Evolutionary conservation across 2,329 filamentous ascomycete species (phyloP).

Genomic region (Thielaviopsis punctulata): DNA sequence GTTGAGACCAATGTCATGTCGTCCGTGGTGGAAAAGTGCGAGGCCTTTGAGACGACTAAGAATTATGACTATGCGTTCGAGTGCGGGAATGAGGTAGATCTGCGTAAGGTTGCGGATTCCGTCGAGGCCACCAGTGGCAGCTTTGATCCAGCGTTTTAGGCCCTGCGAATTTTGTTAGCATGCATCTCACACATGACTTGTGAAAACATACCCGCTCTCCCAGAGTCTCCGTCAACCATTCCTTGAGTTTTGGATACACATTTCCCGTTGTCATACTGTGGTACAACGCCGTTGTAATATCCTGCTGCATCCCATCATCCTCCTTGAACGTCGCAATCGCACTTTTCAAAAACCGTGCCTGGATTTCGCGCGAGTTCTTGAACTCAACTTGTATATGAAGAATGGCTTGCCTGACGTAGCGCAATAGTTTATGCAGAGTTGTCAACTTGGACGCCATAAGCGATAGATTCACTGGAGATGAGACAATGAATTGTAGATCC

Average conservation of each 20-base stretch:
- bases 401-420: constrained; percentile 70
- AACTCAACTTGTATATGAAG: constrained; percentile 67
- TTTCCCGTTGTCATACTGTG: constrained; percentile 75
- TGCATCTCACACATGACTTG: not conserved
- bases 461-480: constrained; percentile 63
- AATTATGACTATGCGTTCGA: constrained; percentile 69
- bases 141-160: constrained; percentile 89
- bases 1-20: constrained; percentile 49
- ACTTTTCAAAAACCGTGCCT: constrained; percentile 47
- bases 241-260: constrained; percentile 55
- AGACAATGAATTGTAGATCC: constrained; percentile 67
- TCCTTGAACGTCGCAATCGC: constrained; percentile 47
- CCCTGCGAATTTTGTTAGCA: constrained; percentile 33
- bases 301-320: constrained; percentile 42
- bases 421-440: constrained; percentile 67
- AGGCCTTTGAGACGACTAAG: constrained; percentile 70
- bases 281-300: constrained; percentile 62
- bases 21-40: constrained; percentile 57
- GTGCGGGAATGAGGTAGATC: constrained; percentile 72
- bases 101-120: constrained; percentile 63
- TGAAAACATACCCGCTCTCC: constrained; percentile 48
- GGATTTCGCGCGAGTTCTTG: constrained; percentile 65
- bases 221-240: constrained; percentile 78
- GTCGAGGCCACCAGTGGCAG: constrained; percentile 60
- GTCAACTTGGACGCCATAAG: constrained; percentile 76